A percentile compares a stretch with the other conserved stretches of the same genome.
phyloP scores from a whole-genome alignment of 2,329 filamentous ascomycete genomes.

The Byssochlamys sp. region DNA sequence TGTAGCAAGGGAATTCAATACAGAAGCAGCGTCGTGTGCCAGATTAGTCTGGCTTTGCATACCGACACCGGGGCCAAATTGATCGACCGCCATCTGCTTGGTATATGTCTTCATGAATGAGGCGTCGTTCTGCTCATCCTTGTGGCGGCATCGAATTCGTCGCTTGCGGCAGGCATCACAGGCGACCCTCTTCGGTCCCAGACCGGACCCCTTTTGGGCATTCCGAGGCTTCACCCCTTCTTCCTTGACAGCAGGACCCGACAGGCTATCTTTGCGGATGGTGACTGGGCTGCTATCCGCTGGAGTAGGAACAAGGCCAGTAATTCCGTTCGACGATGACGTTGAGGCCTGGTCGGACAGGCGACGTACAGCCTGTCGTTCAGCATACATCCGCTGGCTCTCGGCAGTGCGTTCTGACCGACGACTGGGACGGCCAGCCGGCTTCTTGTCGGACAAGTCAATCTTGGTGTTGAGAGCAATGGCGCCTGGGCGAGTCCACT shows the following conservation, averaged over 20 bases:
- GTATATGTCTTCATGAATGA: slow-evolving; percentile 9
- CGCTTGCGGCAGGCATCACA: slow-evolving; percentile 55
- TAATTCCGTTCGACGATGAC: slow-evolving; percentile 7
- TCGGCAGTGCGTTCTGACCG: slow-evolving; percentile 46
- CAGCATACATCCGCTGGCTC: slow-evolving; percentile 31
- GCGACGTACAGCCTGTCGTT: slow-evolving; percentile 28
- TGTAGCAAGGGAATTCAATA: slow-evolving; percentile 29
- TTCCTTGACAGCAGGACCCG: slow-evolving; percentile 17
- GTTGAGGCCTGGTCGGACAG: slow-evolving; percentile 19
- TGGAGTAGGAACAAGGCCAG: slow-evolving; percentile 12
- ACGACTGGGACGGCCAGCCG: slow-evolving; percentile 46
- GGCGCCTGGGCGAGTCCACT: slow-evolving; percentile 52
- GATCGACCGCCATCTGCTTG: slow-evolving; percentile 19
- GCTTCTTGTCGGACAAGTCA: slow-evolving; percentile 44
- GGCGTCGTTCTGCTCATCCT: slow-evolving; percentile 39
- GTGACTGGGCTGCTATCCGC: slow-evolving; percentile 17
- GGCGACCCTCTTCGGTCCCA: slow-evolving; percentile 51
- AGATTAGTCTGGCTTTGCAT: slow-evolving; percentile 23
- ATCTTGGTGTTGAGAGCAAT: slow-evolving; percentile 42
- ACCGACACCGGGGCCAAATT: slow-evolving; percentile 20
- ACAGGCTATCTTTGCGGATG: slow-evolving; percentile 9
- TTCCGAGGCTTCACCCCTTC: slow-evolving; percentile 28
- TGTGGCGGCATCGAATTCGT: slow-evolving; percentile 55
- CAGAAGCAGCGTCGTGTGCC: slow-evolving; percentile 30
- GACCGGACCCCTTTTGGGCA: slow-evolving; percentile 48